phyloP scores from a whole-genome alignment of 441 rosid genomes.

The Jatropha multifida region DNA sequence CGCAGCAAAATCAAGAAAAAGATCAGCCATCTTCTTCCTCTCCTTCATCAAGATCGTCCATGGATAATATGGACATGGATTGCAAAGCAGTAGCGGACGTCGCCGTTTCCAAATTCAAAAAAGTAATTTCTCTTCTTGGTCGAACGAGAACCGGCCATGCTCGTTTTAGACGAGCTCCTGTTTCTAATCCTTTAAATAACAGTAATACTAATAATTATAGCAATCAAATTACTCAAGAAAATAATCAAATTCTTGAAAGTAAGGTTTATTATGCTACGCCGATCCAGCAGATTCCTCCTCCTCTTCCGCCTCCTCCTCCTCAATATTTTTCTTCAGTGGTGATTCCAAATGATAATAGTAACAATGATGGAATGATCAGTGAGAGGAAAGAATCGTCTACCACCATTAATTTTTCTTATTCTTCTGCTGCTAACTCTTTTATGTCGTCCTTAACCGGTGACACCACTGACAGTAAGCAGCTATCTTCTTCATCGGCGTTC shows the following conservation, averaged over 20 bases:
- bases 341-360: constrained; percentile 21
- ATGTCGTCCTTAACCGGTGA: constrained; percentile 50
- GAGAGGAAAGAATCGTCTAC: constrained; percentile 44
- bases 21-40: constrained; percentile 31
- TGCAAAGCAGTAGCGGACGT: constrained; percentile 63
- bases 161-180: constrained; percentile 67
- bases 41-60: constrained; percentile 22
- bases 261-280: constrained; percentile 56
- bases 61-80: constrained; percentile 56
- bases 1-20: constrained; percentile 33
- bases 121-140: constrained; percentile 78
- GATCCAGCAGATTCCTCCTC: constrained; percentile 63
- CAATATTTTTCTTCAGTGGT: constrained; percentile 26
- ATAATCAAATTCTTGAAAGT: constrained; percentile 20
- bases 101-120: constrained; percentile 79
- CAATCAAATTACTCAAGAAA: constrained; percentile 16
- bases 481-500: constrained; percentile 51
- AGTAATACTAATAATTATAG: not conserved
- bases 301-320: constrained; percentile 5
- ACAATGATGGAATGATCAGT: constrained; percentile 16
- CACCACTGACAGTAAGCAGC: constrained; percentile 41
- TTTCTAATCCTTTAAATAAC: not conserved
- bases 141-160: constrained; percentile 89
- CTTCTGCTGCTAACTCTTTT: constrained; percentile 48
- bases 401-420: constrained; percentile 63